Evolutionary conservation across 2,329 filamentous ascomycete species (phyloP), one percentile per base, ranked within the genome.

Genomic region (Diaporthe vaccinii): DNA sequence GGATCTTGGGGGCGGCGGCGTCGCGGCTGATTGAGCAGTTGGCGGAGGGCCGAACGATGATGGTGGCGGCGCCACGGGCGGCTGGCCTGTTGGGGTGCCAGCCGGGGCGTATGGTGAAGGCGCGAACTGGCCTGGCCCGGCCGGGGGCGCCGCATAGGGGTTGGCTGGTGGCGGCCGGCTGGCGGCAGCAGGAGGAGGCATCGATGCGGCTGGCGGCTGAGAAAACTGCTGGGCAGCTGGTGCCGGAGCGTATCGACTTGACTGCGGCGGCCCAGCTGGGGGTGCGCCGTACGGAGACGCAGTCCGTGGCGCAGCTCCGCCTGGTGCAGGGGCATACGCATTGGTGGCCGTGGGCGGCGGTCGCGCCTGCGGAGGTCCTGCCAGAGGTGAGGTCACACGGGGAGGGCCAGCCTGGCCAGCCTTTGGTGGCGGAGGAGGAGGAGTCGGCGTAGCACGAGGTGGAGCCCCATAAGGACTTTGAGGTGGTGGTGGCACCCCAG

Each of bases 201-300:
- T 80, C 77, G 84, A 79, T 82, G 79, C 39, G 82, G 77, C 46
- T 53, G 85, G 86, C 31, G 85, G 84, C 61, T 88, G 90, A 70
- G 84, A 86, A 72, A 86, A 82, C 77, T 85, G 85, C 80, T 92
- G 91, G 31, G 89, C 82, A 22, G 90, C 85, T 59, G 93, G 91
- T 70, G 90, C 87, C 17, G 94, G 93, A 20, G 94, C 92, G 82
- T 97, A 97, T 80, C 95, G 89, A 85, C 91, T 95, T 14, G 91
- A 89, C 8, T 93, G 91, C n/a, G 94, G 92, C 7, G 91, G 87
- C 25, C 88, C 89, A 41, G 92, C 86, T 9, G 94, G 94, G 72
- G 96, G 94, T 51, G 93, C 91, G 80, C 96, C 95, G 84, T 98
- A 98, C 8, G 96, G 96, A 36, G 96, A 98, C 6, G 93, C 89